A percentile compares a stretch with the other conserved stretches of the same genome.
Conservation (phyloP, 1,284 basidiomycete genomes). For the Ceratobasidium sp. region DNA sequence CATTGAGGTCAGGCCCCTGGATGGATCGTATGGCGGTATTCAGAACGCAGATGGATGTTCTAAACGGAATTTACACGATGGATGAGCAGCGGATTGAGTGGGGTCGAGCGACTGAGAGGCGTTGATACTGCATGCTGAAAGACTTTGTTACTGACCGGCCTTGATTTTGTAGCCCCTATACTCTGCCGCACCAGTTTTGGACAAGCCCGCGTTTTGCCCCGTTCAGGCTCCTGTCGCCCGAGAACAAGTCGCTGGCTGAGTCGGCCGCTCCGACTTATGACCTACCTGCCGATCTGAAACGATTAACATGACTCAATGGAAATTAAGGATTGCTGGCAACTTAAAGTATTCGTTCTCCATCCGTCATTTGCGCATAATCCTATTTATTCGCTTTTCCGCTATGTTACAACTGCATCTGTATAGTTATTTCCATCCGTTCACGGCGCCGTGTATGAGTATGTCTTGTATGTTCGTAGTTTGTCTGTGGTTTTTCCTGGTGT, state of each 20-base stretch:
- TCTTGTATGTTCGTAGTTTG: not conserved
- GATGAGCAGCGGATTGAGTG: not conserved
- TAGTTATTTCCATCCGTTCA: not conserved
- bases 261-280: not conserved
- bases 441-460: constrained; percentile 4
- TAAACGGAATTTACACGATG: not conserved
- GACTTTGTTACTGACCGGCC: not conserved
- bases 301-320: not conserved
- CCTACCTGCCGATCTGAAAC: not conserved
- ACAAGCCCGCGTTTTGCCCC: constrained; percentile 8
- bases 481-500: not conserved
- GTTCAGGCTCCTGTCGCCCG: not conserved
- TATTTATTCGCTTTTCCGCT: constrained; percentile 1
- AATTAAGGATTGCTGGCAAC: not conserved
- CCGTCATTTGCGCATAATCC: not conserved
- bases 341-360: constrained; percentile 5
- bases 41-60: too few species aligned
- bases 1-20: not conserved
- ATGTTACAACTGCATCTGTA: constrained; percentile 1
- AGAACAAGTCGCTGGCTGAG: not conserved
- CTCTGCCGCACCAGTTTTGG: constrained; percentile 23
- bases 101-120: not conserved
- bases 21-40: not conserved
- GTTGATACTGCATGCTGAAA: not conserved
- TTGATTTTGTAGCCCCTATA: constrained; percentile 10